phyloP scores from a whole-genome alignment of 331 rosid genomes.

The Malus hybrid region DNA sequence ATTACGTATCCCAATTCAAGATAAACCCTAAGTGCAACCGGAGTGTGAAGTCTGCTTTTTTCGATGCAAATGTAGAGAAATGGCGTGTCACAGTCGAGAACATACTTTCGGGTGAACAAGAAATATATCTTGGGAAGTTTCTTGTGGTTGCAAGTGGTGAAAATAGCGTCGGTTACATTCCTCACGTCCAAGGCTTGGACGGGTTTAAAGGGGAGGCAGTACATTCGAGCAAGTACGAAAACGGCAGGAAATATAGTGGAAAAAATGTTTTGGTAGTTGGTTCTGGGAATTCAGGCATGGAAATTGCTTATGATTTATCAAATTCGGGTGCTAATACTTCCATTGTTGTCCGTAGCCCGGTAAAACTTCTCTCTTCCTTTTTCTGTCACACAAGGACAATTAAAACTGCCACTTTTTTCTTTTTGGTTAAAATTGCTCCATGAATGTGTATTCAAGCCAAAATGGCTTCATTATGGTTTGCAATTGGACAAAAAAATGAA shows the following conservation, averaged over 20 bases:
- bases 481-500: too few relatives aligned
- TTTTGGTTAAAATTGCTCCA: not conserved
- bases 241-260: conserved; percentile 29
- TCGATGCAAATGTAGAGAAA: not conserved
- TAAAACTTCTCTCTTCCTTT: not conserved
- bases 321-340: conserved; percentile 47
- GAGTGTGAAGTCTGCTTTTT: conserved; percentile 21
- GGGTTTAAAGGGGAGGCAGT: conserved; percentile 29
- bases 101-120: not conserved
- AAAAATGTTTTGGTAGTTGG: conserved; percentile 45
- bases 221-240: conserved; percentile 35
- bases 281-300: conserved; percentile 58
- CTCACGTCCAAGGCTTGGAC: conserved; percentile 28
- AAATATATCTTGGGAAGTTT: conserved; percentile 23
- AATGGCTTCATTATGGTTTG: too few relatives aligned
- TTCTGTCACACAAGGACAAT: not conserved
- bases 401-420: too few relatives aligned
- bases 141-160: conserved; percentile 57
- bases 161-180: conserved; percentile 33
- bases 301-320: conserved; percentile 53
- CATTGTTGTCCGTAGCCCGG: conserved; percentile 37
- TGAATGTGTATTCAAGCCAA: not conserved
- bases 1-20: conserved; percentile 20
- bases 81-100: conserved; percentile 33
- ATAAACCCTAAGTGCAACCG: conserved; percentile 15